These are phyloP conservation scores for Strombidium stylifer DNA, from an alignment of 73 alveolate species.

Conservation along the genomic window DNA sequence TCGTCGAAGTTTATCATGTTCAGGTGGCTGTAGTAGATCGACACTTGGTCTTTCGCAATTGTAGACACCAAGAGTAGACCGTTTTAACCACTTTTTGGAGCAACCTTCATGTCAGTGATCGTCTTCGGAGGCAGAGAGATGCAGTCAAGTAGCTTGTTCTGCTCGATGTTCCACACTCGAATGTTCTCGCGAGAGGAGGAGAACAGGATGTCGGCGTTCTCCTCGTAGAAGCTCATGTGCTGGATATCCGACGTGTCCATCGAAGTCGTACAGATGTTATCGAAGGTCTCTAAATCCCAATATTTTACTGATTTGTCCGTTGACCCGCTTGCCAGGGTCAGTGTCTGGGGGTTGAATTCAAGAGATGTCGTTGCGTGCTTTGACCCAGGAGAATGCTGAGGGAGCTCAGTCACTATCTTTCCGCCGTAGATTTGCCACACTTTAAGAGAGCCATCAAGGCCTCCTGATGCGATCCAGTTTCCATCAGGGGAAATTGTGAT, in stretches of 20 bases:
- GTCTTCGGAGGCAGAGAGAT: slow-evolving; percentile 26
- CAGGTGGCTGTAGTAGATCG: slow-evolving; percentile 36
- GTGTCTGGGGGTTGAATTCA: slow-evolving; percentile 56
- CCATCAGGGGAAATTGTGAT: slow-evolving; percentile 80
- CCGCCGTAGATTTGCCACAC: slow-evolving; percentile 68
- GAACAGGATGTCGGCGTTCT: slow-evolving; percentile 41
- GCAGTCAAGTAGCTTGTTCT: slow-evolving; percentile 32
- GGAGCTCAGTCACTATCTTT: slow-evolving; percentile 31
- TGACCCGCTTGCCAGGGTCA: slow-evolving; percentile 61
- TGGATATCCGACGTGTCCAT: slow-evolving; percentile 38
- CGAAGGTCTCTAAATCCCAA: slow-evolving; percentile 61
- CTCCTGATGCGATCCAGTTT: slow-evolving; percentile 75
- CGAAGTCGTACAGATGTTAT: slow-evolving; percentile 21
- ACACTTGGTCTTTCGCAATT: slow-evolving; percentile 8
- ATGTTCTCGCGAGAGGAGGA: slow-evolving; percentile 51
- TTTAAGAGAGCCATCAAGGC: slow-evolving; percentile 68
- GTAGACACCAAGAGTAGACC: slow-evolving; percentile 39
- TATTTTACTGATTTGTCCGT: slow-evolving; percentile 60
- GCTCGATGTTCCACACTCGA: slow-evolving; percentile 45
- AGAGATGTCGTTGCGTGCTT: too few relatives aligned
- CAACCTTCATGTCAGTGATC: slow-evolving; percentile 40
- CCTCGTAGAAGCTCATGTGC: slow-evolving; percentile 41
- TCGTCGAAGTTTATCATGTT: slow-evolving; percentile 40
- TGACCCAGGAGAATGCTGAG: slow-evolving; percentile 13
- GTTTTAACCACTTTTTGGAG: too few relatives aligned